Evolutionary conservation across 768 basidiomycete genomes (phyloP), one percentile per base, ranked within the genome.

Genomic region (Mrakia gelida): DNA sequence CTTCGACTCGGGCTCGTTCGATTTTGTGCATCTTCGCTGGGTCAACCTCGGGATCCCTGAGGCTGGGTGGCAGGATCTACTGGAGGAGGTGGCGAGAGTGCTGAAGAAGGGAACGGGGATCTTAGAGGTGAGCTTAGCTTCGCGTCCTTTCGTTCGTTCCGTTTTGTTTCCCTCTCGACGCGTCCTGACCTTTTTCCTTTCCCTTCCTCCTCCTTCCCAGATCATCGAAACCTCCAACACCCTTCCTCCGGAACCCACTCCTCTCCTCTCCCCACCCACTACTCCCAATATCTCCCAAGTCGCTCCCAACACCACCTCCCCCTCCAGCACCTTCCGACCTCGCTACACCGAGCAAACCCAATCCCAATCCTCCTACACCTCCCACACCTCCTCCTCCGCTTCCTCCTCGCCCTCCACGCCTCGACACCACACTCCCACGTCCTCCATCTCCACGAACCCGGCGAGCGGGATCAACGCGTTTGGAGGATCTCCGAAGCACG

Each of bases 1-100:
- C 1, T 84, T 83, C 78, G 84, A 84, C 68, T 80, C 82, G 1
- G 84, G 83, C 28, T 80, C 80, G 16, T 84, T 84, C 56, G 84
- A 84, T 74, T 71, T 82, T 43, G 84, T 84, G 7, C 84, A 83
- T 59, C 71, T 84, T 63, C 80, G 83, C 0, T 83, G 83, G 65
- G 76, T 82, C 56, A 82, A 81, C 13, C 80, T 84, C 0, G 84
- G 83, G 13, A 68, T 84, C 8, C 82, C 84, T 6, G 83, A 84
- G 63, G 62, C 80, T 18, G 80, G 79, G 63, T 84, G 83, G 83
- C 77, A 75, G 28, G 77, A 80, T 71, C 63, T 84, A 0, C 63
- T 84, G 7, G 82, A 83, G 28, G 83, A 84, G 77, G 81, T 80
- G 15, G 79, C 80, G 1, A 73, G 84, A 32, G 83, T 84, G 0